Conservation (phyloP, 331 rosid species). For the Pyrus hybrid region DNA sequence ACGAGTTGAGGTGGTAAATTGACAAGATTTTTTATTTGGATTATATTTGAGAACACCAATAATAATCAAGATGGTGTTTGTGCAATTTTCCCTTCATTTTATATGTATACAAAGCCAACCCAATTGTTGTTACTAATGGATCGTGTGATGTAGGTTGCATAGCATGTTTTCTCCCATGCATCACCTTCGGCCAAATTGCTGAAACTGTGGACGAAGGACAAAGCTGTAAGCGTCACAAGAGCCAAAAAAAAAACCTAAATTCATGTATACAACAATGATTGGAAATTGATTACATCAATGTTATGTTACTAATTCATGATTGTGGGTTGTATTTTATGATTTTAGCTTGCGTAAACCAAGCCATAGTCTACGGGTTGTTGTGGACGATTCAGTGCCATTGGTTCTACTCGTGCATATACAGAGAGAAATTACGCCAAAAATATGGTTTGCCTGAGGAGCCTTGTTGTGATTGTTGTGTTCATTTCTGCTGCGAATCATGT, state of each 20-base stretch:
- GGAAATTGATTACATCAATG: too few species aligned
- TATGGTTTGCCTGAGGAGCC: constrained; percentile 39
- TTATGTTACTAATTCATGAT: neutral
- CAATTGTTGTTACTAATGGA: neutral
- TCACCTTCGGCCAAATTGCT: constrained; percentile 22
- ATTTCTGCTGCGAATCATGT: constrained; percentile 26
- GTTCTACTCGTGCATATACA: constrained; percentile 27
- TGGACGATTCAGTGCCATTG: constrained; percentile 34
- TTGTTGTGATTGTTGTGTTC: constrained; percentile 47
- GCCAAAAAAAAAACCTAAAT: neutral
- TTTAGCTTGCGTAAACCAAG: constrained; percentile 36
- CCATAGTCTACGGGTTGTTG: constrained; percentile 29
- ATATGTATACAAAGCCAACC: neutral
- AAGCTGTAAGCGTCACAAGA: constrained; percentile 25
- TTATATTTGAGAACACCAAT: too few species aligned
- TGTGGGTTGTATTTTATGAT: neutral
- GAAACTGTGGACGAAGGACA: constrained; percentile 40
- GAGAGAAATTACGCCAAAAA: constrained; percentile 32
- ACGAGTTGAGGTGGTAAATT: neutral
- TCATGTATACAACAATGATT: too few species aligned
- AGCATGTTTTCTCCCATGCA: constrained; percentile 16
- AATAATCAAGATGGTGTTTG: neutral
- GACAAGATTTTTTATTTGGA: too few species aligned
- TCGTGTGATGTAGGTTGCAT: constrained; percentile 5
- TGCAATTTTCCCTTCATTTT: neutral